phyloP scores from a whole-genome alignment of 768 basidiomycete genomes.

The Tulasnella calospora region DNA sequence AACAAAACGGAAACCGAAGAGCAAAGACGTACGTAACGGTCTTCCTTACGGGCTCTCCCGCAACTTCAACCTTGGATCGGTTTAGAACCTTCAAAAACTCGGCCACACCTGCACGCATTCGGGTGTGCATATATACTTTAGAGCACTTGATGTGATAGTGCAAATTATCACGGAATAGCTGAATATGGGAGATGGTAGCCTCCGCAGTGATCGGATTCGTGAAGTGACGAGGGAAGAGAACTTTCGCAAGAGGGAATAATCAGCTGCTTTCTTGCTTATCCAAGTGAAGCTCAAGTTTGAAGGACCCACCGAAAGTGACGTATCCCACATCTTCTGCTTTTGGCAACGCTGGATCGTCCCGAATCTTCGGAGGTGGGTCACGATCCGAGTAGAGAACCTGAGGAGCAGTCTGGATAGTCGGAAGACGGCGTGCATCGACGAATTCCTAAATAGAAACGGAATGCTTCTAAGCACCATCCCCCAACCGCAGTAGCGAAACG shows the following conservation, averaged over 20 bases:
- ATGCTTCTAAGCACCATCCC: slow-evolving; percentile 15
- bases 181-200: slow-evolving; percentile 86
- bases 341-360: slow-evolving; percentile 75
- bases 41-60: slow-evolving; percentile 69
- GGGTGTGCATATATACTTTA: slow-evolving; percentile 98
- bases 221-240: slow-evolving; percentile 96
- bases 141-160: slow-evolving; percentile 99
- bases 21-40: slow-evolving; percentile 66
- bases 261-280: background rate
- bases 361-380: slow-evolving; percentile 94
- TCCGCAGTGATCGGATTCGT: slow-evolving; percentile 60
- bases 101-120: slow-evolving; percentile 88
- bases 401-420: slow-evolving; percentile 91
- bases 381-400: slow-evolving; percentile 94
- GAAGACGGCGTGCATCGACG: slow-evolving; percentile 92
- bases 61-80: slow-evolving; percentile 88
- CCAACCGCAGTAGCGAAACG: slow-evolving; percentile 11
- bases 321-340: slow-evolving; percentile 88
- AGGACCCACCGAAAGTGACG: slow-evolving; percentile 69
- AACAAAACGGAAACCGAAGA: background rate
- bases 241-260: slow-evolving; percentile 35
- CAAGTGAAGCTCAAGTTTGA: background rate
- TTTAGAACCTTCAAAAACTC: slow-evolving; percentile 97
- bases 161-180: slow-evolving; percentile 96
- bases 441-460: slow-evolving; percentile 65